phyloP scores from a whole-genome alignment of 345 rosid genomes.

The Gynandropsis gynandra region DNA sequence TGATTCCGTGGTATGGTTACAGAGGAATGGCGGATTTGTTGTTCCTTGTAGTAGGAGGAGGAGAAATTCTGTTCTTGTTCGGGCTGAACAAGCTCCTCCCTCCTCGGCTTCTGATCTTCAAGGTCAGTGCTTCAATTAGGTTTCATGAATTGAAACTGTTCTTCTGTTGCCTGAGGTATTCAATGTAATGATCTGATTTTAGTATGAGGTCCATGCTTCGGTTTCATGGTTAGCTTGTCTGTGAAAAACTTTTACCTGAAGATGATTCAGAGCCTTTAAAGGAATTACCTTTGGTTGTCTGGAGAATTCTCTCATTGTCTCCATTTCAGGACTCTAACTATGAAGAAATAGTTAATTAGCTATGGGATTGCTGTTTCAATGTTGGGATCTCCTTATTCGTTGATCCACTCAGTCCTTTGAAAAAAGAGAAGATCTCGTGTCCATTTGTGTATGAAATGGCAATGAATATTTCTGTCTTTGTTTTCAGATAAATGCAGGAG shows the following conservation, averaged over 20 bases:
- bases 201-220: not conserved
- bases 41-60: slow-evolving; percentile 36
- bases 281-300: too few relatives aligned
- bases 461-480: not conserved
- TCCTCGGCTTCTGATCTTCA: slow-evolving; percentile 36
- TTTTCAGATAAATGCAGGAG: slow-evolving; percentile 51
- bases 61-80: slow-evolving; percentile 44
- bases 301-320: not conserved
- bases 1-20: slow-evolving; percentile 28
- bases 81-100: slow-evolving; percentile 43
- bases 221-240: too few relatives aligned
- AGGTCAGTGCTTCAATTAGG: slow-evolving; percentile 30
- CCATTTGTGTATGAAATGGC: not conserved
- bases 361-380: not conserved
- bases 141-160: not conserved
- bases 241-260: too few relatives aligned
- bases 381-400: too few relatives aligned
- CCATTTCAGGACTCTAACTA: too few relatives aligned
- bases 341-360: not conserved
- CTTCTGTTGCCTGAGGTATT: not conserved
- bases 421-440: not conserved
- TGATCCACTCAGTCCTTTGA: not conserved
- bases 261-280: too few relatives aligned
- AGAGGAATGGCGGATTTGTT: slow-evolving; percentile 28
- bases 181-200: not conserved